phyloP scores from a whole-genome alignment of 1,139 yeast species.

The Diutina scorzettiae region DNA sequence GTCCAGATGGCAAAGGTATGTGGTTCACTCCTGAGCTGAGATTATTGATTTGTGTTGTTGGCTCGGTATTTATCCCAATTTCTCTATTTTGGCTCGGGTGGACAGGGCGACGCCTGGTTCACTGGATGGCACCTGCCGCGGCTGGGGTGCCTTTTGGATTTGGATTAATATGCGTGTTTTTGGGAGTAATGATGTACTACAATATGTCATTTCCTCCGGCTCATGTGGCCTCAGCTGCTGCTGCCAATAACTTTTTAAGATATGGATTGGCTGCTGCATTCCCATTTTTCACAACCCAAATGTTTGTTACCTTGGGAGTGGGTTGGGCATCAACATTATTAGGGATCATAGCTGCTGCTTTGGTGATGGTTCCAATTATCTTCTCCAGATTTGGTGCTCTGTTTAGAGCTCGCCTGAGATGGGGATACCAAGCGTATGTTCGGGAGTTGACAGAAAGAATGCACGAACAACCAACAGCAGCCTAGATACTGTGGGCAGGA shows the following conservation, averaged over 20 bases:
- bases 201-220: conserved; percentile 66
- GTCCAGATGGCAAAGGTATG: conserved; percentile 39
- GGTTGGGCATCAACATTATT: conserved; percentile 29
- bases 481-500: too few relatives aligned
- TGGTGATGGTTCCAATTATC: conserved; percentile 28
- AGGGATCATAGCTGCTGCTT: conserved; percentile 22
- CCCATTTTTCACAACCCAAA: conserved; percentile 34
- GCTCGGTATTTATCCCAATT: conserved; percentile 53
- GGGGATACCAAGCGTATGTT: conserved; percentile 44
- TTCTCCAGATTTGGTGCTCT: conserved; percentile 46
- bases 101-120: conserved; percentile 53
- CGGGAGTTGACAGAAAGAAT: conserved; percentile 16
- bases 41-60: conserved; percentile 37
- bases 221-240: conserved; percentile 63
- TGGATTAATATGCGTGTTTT: conserved; percentile 63
- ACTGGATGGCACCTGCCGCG: conserved; percentile 72
- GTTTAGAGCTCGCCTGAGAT: conserved; percentile 42
- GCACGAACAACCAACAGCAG: too few relatives aligned
- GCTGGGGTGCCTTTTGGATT: conserved; percentile 71
- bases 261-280: conserved; percentile 53
- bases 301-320: conserved; percentile 26
- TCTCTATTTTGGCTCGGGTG: conserved; percentile 77
- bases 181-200: conserved; percentile 59
- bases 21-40: conserved; percentile 28
- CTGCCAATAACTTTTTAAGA: conserved; percentile 66